These are phyloP conservation scores for Phialocephala subalpina DNA, from an alignment of 2,329 filamentous ascomycete species.

Conservation along the genomic window DNA sequence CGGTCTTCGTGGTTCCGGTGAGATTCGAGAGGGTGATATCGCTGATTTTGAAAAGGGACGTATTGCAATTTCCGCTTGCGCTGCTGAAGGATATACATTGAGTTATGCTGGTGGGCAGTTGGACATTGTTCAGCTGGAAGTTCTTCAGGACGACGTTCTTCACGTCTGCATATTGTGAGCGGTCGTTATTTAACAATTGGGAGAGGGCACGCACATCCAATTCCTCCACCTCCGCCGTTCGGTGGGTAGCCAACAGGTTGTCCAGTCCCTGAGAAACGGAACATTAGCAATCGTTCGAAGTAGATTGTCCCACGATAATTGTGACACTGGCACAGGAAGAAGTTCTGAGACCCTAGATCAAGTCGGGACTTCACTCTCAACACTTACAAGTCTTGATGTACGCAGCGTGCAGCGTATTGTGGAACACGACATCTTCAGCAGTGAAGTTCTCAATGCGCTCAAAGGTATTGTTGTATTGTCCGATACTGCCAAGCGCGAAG, in stretches of 20 bases:
- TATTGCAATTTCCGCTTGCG: slow-evolving; percentile 47
- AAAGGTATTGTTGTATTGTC: slow-evolving; percentile 57
- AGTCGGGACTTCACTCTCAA: too few species aligned
- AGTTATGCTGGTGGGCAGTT: slow-evolving; percentile 25
- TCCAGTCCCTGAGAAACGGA: too few species aligned
- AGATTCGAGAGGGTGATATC: slow-evolving; percentile 18
- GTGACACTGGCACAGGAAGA: too few species aligned
- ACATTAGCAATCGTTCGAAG: too few species aligned
- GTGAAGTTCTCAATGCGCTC: slow-evolving; percentile 60
- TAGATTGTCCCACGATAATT: too few species aligned
- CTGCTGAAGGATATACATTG: slow-evolving; percentile 40
- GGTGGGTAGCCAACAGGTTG: slow-evolving; percentile 59
- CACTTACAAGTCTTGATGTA: slow-evolving; percentile 69
- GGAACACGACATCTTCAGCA: slow-evolving; percentile 55
- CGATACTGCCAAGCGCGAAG: slow-evolving; percentile 65
- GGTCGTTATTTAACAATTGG: too few species aligned
- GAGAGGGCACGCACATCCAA: slow-evolving; percentile 48
- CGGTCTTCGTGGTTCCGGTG: slow-evolving; percentile 15
- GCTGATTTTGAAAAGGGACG: slow-evolving; percentile 10
- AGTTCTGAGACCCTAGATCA: too few species aligned
- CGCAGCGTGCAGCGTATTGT: slow-evolving; percentile 55
- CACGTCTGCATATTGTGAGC: background rate
- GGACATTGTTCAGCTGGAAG: slow-evolving; percentile 7
- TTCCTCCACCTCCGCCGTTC: slow-evolving; percentile 66
- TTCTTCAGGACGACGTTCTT: slow-evolving; percentile 6